Conservation (phyloP, 164 flowering plant genomes). For the Warburgia ugandensis region DNA sequence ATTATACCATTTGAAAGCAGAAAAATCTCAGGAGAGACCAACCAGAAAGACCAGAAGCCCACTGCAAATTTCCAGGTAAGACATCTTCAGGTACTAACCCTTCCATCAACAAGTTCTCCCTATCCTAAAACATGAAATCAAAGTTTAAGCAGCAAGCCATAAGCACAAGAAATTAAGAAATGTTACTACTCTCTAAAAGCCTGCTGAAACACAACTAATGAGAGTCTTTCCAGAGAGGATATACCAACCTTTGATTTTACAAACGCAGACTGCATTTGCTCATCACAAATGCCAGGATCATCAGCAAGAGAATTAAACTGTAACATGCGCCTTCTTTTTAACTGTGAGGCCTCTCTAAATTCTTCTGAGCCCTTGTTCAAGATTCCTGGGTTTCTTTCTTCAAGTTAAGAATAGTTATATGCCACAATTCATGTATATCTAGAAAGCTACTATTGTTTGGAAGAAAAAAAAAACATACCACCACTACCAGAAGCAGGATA, state of each 20-base stretch:
- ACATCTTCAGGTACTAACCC: conserved; percentile 19
- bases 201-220: neutral
- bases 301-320: conserved; percentile 34
- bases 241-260: conserved; percentile 47
- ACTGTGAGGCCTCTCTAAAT: conserved; percentile 41
- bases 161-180: neutral
- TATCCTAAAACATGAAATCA: conserved; percentile 35
- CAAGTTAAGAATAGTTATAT: conserved; percentile 3
- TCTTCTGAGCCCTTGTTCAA: conserved; percentile 34
- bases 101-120: conserved; percentile 25
- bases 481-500: conserved; percentile 35
- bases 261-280: conserved; percentile 36
- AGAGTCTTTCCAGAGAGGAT: neutral
- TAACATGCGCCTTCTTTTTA: conserved; percentile 75
- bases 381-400: conserved; percentile 32
- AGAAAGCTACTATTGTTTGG: neutral
- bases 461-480: conserved; percentile 12
- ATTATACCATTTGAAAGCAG: neutral
- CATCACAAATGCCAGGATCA: conserved; percentile 29
- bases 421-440: neutral
- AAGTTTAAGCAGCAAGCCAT: neutral
- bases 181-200: neutral
- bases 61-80: conserved; percentile 37
- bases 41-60: conserved; percentile 55
- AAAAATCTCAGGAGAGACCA: conserved; percentile 9